Conservation (phyloP, 2,329 filamentous ascomycete species). For the Cercospora janseana region DNA sequence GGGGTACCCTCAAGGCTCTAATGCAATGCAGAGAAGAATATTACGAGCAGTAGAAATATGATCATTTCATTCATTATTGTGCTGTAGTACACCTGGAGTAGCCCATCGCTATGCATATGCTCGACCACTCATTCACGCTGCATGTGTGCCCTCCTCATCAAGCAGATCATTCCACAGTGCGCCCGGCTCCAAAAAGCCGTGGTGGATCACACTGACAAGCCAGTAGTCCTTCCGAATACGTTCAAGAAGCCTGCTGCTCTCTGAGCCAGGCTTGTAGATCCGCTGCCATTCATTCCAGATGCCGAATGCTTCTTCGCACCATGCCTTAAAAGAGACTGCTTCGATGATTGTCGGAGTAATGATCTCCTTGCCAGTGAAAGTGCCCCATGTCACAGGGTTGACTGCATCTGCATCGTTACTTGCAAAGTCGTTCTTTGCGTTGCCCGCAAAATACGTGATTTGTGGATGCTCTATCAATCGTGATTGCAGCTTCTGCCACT, state of each 20-base stretch:
- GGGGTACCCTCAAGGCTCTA: neutral
- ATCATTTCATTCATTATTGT: too few species aligned
- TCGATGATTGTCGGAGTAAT: slow-evolving; percentile 96
- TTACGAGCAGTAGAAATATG: too few species aligned
- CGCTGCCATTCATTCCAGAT: slow-evolving; percentile 94
- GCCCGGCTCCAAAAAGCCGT: slow-evolving; percentile 69
- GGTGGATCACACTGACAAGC: slow-evolving; percentile 88
- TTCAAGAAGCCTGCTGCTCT: slow-evolving; percentile 70
- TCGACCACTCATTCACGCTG: slow-evolving; percentile 7
- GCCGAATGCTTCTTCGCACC: slow-evolving; percentile 92
- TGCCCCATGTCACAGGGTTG: slow-evolving; percentile 96
- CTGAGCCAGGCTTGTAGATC: slow-evolving; percentile 74
- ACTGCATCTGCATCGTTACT: slow-evolving; percentile 66
- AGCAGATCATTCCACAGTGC: slow-evolving; percentile 62
- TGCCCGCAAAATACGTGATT: slow-evolving; percentile 85
- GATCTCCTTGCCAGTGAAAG: slow-evolving; percentile 93
- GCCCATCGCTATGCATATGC: slow-evolving; percentile 4
- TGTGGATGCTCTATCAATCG: slow-evolving; percentile 65
- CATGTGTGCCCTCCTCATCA: slow-evolving; percentile 4
- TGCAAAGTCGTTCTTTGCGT: slow-evolving; percentile 72
- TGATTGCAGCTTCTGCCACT: slow-evolving; percentile 67
- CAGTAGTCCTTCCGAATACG: slow-evolving; percentile 68
- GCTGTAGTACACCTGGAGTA: too few species aligned
- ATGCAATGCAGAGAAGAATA: too few species aligned
- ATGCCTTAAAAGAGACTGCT: slow-evolving; percentile 87